phyloP scores from a whole-genome alignment of 2,329 filamentous ascomycete species.

The Knoxdaviesia proteae region DNA sequence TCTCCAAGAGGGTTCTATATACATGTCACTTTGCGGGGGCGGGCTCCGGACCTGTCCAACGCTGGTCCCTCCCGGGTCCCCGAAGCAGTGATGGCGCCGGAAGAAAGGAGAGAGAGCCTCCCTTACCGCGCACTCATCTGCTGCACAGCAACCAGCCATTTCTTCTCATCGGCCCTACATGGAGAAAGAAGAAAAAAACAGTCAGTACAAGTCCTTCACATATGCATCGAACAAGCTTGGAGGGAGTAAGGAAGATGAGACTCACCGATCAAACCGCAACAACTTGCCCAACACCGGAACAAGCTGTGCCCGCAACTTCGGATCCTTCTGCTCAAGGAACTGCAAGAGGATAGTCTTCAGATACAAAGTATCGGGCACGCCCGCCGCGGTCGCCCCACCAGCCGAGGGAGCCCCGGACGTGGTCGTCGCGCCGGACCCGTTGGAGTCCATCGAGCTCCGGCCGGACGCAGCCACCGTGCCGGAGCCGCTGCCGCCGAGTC shows the following conservation, averaged over 20 bases:
- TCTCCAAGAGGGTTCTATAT: background rate
- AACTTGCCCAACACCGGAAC: constrained; percentile 60
- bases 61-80: too few species aligned
- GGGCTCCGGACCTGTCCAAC: too few species aligned
- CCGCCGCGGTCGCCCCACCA: constrained; percentile 7
- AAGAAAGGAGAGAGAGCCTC: background rate
- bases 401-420: constrained; percentile 10
- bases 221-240: background rate
- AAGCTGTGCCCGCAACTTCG: constrained; percentile 52
- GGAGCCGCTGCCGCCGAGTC: constrained; percentile 13
- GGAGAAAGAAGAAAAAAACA: constrained; percentile 3
- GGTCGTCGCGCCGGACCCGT: constrained; percentile 17
- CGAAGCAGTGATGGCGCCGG: too few species aligned
- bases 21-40: background rate
- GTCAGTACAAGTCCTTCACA: constrained; percentile 5
- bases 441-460: constrained; percentile 24
- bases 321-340: constrained; percentile 65
- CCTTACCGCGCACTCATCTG: constrained; percentile 6
- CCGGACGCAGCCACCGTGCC: constrained; percentile 13
- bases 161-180: constrained; percentile 10
- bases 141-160: constrained; percentile 10
- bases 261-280: constrained; percentile 56
- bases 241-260: constrained; percentile 5
- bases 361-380: constrained; percentile 35
- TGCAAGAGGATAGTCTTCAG: constrained; percentile 65